phyloP scores from a whole-genome alignment of 352 stramenopile genomes.

The Phytopythium boreale region DNA sequence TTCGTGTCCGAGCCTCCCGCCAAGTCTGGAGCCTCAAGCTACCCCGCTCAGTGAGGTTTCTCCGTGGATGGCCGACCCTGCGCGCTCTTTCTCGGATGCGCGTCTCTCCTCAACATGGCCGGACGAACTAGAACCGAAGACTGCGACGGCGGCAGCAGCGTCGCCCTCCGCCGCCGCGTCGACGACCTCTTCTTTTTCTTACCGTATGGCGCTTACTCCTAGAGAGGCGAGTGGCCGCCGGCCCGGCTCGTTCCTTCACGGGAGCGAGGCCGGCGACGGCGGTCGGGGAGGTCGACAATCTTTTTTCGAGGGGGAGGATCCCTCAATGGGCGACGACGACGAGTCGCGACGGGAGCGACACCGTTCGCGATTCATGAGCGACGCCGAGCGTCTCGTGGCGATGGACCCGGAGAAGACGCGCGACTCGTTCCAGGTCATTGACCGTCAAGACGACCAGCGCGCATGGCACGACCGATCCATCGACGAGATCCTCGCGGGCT shows the following conservation, averaged over 20 bases:
- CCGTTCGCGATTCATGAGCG: constrained; percentile 55
- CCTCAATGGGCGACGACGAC: constrained; percentile 13
- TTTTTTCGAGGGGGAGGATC: constrained; percentile 13
- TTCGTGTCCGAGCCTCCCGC: constrained; percentile 1
- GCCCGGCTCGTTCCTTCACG: constrained; percentile 11
- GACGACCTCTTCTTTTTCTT: constrained; percentile 56
- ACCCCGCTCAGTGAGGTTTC: constrained; percentile 1
- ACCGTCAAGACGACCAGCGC: constrained; percentile 35
- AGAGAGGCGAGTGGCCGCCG: constrained; percentile 32
- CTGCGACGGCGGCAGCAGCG: background rate
- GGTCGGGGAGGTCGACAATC: background rate
- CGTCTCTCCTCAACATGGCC: constrained; percentile 6
- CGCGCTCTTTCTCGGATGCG: constrained; percentile 15
- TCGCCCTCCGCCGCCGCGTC: constrained; percentile 9
- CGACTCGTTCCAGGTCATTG: constrained; percentile 54
- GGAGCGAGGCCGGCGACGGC: constrained; percentile 9
- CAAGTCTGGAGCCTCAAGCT: constrained; percentile 2
- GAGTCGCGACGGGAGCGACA: constrained; percentile 21
- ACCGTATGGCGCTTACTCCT: constrained; percentile 63
- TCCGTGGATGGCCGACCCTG: constrained; percentile 40
- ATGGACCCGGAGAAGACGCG: constrained; percentile 43
- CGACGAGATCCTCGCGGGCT: constrained; percentile 28
- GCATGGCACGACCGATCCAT: constrained; percentile 59
- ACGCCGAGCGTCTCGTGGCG: constrained; percentile 48
- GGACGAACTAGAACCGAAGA: constrained; percentile 5